A percentile compares a stretch with the other conserved stretches of the same genome.
Evolutionary conservation across 345 rosid genomes (phyloP).

Genomic region (Microcos paniculata): DNA sequence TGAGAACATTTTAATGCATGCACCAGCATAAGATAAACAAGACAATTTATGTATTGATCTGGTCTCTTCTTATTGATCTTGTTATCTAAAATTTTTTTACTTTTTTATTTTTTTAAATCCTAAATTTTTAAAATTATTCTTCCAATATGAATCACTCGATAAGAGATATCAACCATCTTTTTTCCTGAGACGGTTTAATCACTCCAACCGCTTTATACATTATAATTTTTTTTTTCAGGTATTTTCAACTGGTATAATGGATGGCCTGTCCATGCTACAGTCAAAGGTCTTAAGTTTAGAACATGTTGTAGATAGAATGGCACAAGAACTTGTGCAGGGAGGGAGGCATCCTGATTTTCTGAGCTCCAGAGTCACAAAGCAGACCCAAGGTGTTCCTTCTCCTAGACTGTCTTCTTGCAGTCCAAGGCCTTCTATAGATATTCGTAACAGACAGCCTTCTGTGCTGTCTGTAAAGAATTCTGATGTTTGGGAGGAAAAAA

Average conservation of each 20-base stretch:
- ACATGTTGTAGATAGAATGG: conserved; percentile 60
- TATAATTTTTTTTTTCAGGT: conserved; percentile 40
- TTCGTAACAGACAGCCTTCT: conserved; percentile 48
- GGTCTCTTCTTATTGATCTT: background rate
- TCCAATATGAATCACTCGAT: background rate
- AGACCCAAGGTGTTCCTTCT: conserved; percentile 48
- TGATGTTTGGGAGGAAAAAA: conserved; percentile 53
- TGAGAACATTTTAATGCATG: background rate
- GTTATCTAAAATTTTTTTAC: background rate
- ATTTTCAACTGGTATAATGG: conserved; percentile 63
- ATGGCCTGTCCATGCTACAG: conserved; percentile 59
- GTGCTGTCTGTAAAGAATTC: conserved; percentile 43
- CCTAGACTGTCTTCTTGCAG: conserved; percentile 70
- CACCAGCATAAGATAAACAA: background rate
- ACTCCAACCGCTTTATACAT: background rate
- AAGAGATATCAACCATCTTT: background rate
- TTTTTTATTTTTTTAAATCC: background rate
- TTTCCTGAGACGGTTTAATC: background rate
- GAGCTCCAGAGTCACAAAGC: conserved; percentile 48
- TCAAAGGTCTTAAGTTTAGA: conserved; percentile 79
- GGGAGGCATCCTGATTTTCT: conserved; percentile 40
- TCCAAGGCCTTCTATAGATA: conserved; percentile 64
- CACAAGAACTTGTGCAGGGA: conserved; percentile 37
- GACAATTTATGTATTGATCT: background rate
- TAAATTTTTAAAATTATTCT: background rate